Evolutionary conservation across 2,329 filamentous ascomycete species (phyloP).

Genomic region (Dryadomyces quercus-mongolicae): DNA sequence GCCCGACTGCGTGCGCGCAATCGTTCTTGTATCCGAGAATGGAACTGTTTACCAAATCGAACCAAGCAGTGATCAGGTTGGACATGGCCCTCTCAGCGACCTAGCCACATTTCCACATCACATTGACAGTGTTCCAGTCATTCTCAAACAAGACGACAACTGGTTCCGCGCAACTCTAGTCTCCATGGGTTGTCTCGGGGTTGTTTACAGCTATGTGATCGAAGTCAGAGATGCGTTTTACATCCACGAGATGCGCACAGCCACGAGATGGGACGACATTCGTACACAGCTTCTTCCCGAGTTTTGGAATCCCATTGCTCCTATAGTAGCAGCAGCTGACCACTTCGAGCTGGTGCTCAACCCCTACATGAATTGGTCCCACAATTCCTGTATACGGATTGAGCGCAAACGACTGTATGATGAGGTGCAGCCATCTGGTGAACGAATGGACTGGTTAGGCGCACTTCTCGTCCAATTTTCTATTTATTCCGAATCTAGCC

Average conservation of each 20-base stretch:
- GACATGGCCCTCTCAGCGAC: slow-evolving; percentile 12
- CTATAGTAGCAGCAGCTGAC: slow-evolving; percentile 10
- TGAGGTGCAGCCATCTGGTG: slow-evolving; percentile 8
- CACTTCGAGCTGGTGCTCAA: slow-evolving; percentile 17
- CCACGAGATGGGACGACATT: slow-evolving; percentile 13
- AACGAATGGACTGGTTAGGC: slow-evolving; percentile 12
- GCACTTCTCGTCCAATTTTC: slow-evolving; percentile 12
- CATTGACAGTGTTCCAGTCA: slow-evolving; percentile 11
- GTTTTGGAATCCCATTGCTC: slow-evolving; percentile 11
- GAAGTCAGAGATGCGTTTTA: slow-evolving; percentile 14
- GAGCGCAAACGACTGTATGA: slow-evolving; percentile 10
- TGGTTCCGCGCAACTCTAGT: slow-evolving; percentile 15
- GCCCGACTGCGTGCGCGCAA: slow-evolving; percentile 11
- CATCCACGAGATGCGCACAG: slow-evolving; percentile 12
- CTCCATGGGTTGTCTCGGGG: slow-evolving; percentile 15
- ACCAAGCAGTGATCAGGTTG: slow-evolving; percentile 6
- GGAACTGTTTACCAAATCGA: slow-evolving; percentile 17
- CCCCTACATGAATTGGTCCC: slow-evolving; percentile 12
- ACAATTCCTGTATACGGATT: slow-evolving; percentile 11
- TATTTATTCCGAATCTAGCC: slow-evolving; percentile 9
- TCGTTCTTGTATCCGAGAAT: slow-evolving; percentile 14
- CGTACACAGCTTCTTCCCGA: slow-evolving; percentile 12
- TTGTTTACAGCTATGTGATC: slow-evolving; percentile 15
- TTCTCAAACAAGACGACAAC: slow-evolving; percentile 14
- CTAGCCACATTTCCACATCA: slow-evolving; percentile 10